Percentiles rank a stretch among this genome's conserved stretches.
Conservation (phyloP, 805 yeast genomes). For the Dipodascopsis tothii region DNA sequence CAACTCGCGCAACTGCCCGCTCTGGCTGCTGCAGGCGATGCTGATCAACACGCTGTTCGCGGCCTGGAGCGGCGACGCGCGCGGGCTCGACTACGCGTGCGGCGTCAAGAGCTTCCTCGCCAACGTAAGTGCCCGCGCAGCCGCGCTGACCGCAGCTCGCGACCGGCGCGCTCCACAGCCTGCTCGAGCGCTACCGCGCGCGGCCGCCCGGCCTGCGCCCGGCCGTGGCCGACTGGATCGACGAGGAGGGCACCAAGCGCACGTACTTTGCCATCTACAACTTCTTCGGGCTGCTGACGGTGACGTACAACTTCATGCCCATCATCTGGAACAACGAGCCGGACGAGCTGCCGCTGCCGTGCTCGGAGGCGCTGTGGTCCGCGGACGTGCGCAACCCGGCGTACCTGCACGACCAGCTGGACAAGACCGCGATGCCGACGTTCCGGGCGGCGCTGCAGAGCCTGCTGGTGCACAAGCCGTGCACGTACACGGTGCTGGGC, state of each 20-base stretch:
- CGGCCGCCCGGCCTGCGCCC: conserved; percentile 3
- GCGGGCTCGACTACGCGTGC: conserved; percentile 28
- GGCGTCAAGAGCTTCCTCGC: conserved; percentile 24
- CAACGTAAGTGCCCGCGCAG: conserved; percentile 16
- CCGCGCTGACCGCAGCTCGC: conserved; percentile 6
- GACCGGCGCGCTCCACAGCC: conserved; percentile 8
- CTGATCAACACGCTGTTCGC: conserved; percentile 27
- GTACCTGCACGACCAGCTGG: conserved; percentile 21
- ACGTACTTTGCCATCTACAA: conserved; percentile 29
- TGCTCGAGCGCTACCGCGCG: not conserved
- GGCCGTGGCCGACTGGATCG: conserved; percentile 28
- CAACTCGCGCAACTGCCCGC: conserved; percentile 23
- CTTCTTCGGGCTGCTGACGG: conserved; percentile 28
- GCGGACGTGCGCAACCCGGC: conserved; percentile 10
- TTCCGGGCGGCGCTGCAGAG: conserved; percentile 22
- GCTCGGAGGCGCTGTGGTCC: conserved; percentile 31
- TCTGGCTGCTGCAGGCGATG: conserved; percentile 30
- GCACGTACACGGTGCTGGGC: not conserved
- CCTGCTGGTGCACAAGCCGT: conserved; percentile 2
- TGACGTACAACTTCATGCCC: conserved; percentile 28
- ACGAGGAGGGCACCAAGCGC: conserved; percentile 28
- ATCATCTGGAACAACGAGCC: conserved; percentile 22
- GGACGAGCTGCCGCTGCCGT: conserved; percentile 25
- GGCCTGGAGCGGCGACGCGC: conserved; percentile 30
- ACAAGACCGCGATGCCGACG: conserved; percentile 8